These are phyloP conservation scores for Artemisia tridentata DNA, from an alignment of 129 eudicot genomes.

Conservation along the genomic window DNA sequence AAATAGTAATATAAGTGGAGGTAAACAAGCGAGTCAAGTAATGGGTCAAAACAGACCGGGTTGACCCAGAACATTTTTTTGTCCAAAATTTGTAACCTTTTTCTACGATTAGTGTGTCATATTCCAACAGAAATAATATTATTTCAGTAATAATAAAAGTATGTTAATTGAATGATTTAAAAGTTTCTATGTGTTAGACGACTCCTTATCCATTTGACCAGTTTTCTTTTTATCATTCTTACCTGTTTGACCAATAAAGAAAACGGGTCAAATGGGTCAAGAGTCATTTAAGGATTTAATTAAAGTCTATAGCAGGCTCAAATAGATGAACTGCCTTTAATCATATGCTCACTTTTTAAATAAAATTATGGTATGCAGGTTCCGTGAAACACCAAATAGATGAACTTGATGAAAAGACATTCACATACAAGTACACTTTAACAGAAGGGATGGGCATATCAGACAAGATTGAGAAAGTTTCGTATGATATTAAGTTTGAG, in stretches of 20 bases:
- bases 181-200: no score
- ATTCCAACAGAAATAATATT: no score
- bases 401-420: constrained; percentile 1
- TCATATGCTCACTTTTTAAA: not conserved
- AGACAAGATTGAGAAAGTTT: constrained; percentile 23
- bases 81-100: no score
- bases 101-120: no score
- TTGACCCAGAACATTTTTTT: not conserved
- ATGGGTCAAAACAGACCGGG: not conserved
- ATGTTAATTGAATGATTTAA: no score
- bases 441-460: constrained; percentile 37
- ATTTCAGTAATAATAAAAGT: no score
- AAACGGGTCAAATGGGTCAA: not conserved
- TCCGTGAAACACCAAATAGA: constrained; percentile 32
- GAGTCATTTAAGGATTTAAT: no score
- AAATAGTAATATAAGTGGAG: not conserved
- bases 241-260: not conserved
- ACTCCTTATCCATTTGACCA: no score
- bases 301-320: not conserved
- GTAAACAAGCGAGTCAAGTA: no score
- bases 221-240: no score
- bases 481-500: no score
- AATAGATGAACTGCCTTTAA: not conserved
- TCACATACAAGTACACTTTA: not conserved
- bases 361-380: constrained; percentile 18